Conservation (phyloP, 352 stramenopile species). For the Phytophthora vignae region DNA sequence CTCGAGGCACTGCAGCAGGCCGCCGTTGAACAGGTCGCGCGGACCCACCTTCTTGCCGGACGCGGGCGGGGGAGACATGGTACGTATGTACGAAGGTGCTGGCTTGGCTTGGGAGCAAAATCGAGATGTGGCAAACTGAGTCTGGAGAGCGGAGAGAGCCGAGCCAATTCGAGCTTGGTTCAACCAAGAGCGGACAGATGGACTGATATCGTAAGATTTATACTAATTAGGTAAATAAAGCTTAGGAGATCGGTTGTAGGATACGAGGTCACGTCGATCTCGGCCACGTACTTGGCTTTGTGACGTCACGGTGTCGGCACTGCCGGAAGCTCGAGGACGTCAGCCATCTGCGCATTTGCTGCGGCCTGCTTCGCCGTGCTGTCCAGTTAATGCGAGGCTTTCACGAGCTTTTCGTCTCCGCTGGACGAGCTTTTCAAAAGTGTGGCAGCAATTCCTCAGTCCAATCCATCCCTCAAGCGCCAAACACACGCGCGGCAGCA, state of each 20-base stretch:
- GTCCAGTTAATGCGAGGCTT: background rate
- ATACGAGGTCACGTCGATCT: constrained; percentile 16
- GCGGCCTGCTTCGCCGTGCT: background rate
- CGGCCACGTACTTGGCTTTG: constrained; percentile 23
- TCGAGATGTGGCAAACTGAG: constrained; percentile 28
- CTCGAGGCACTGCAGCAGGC: constrained; percentile 90
- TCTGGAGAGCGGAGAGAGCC: constrained; percentile 1
- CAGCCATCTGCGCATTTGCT: background rate
- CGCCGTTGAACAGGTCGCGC: constrained; percentile 83
- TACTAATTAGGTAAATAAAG: no score
- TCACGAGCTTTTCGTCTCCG: no score
- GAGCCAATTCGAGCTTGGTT: constrained; percentile 9
- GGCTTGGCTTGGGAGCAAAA: constrained; percentile 5
- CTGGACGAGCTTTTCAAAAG: no score
- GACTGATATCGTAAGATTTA: constrained; percentile 18
- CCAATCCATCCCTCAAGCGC: no score
- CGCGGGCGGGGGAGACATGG: constrained; percentile 51
- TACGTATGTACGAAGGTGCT: background rate
- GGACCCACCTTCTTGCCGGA: constrained; percentile 84
- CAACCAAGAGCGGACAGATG: constrained; percentile 1
- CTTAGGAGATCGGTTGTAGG: constrained; percentile 13
- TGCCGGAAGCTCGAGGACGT: constrained; percentile 9
- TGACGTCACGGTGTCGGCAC: constrained; percentile 34
- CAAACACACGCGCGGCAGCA: no score
- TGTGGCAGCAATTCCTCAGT: no score